phyloP scores from a whole-genome alignment of 257 asterid genomes.

The Knoxia roxburghii region DNA sequence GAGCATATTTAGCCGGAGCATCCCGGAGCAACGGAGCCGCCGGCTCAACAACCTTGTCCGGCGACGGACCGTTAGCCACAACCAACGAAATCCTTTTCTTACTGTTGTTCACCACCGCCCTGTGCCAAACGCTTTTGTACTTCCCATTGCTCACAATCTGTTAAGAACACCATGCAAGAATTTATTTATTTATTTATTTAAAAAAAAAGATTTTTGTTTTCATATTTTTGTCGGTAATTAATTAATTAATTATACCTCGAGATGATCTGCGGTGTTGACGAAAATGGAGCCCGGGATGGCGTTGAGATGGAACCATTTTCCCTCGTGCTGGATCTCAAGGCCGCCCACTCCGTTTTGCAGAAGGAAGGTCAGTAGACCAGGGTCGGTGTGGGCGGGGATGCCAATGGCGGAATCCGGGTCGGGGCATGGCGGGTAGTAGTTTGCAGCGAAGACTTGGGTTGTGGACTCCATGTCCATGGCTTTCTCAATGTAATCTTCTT shows the following conservation, averaged over 20 bases:
- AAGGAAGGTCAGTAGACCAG: conserved; percentile 70
- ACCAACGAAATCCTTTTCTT: conserved; percentile 20
- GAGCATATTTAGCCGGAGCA: not conserved
- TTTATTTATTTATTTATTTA: too few species aligned
- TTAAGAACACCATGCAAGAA: too few species aligned
- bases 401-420: conserved; percentile 64
- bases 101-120: conserved; percentile 31
- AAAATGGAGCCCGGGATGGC: conserved; percentile 56
- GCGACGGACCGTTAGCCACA: not conserved
- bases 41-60: not conserved
- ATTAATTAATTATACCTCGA: conserved; percentile 47
- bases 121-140: conserved; percentile 36
- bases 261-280: conserved; percentile 70
- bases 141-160: conserved; percentile 37
- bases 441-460: conserved; percentile 44
- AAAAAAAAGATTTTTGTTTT: too few species aligned
- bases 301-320: conserved; percentile 53
- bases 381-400: conserved; percentile 68
- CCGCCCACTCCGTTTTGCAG: conserved; percentile 57
- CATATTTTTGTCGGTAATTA: too few species aligned
- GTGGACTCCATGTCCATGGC: conserved; percentile 39
- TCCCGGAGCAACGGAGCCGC: not conserved
- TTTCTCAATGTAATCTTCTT: conserved; percentile 33
- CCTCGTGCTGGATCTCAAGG: conserved; percentile 56
- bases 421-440: conserved; percentile 68